phyloP scores from a whole-genome alignment of 495 filamentous ascomycete genomes.

The Penicillium ochrochloron region DNA sequence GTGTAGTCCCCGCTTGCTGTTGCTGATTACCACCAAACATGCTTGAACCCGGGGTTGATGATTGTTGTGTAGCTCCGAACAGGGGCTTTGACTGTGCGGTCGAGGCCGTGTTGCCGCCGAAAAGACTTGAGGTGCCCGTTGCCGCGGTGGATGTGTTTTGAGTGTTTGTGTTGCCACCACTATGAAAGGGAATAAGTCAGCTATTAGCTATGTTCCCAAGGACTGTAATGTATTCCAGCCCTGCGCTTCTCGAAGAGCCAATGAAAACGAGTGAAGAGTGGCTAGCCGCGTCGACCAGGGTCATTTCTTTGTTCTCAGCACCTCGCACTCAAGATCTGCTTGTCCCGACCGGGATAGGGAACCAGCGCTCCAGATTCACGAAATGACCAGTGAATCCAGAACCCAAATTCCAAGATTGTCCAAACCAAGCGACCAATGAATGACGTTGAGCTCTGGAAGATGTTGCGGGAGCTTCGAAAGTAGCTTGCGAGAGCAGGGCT shows the following conservation, averaged over 20 bases:
- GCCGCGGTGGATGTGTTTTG: slow-evolving; percentile 37
- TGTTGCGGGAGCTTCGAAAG: slow-evolving; percentile 5
- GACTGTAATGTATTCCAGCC: not conserved
- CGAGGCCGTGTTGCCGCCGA: slow-evolving; percentile 42
- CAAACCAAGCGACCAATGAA: not conserved
- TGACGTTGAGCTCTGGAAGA: not conserved
- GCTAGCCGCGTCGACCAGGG: not conserved
- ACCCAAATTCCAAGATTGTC: not conserved
- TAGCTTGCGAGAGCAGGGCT: not conserved
- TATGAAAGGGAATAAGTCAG: slow-evolving; percentile 1
- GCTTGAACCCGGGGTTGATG: slow-evolving; percentile 45
- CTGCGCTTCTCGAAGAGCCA: not conserved
- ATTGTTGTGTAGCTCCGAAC: slow-evolving; percentile 50
- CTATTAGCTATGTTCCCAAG: slow-evolving; percentile 11
- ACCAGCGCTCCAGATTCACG: not conserved
- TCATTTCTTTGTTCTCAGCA: not conserved
- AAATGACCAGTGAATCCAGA: not conserved
- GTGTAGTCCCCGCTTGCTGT: slow-evolving; percentile 33
- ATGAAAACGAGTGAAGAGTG: not conserved
- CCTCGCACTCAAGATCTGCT: not conserved
- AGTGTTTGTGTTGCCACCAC: slow-evolving; percentile 33
- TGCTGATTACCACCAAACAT: slow-evolving; percentile 46
- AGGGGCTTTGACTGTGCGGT: slow-evolving; percentile 46
- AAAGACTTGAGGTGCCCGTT: slow-evolving; percentile 40
- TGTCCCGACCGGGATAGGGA: not conserved